Evolutionary conservation across 495 filamentous ascomycete genomes (phyloP), one percentile per base, ranked within the genome.

Genomic region (Staphylotrichum longicolle): DNA sequence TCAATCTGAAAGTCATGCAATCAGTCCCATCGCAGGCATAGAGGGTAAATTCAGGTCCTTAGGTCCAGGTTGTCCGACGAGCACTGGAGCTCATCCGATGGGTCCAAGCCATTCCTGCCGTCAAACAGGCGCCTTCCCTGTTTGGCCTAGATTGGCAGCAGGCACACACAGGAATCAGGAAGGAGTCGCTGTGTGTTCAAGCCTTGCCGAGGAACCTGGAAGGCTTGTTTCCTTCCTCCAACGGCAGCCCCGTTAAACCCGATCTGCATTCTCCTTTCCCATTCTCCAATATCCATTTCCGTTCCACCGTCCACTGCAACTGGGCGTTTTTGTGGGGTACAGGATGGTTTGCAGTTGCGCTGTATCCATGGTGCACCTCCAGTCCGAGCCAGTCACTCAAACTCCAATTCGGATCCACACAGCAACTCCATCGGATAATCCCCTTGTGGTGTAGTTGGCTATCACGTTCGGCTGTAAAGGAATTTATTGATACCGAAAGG

Each of bases 391-490:
- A 14, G 35, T 39, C 45, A 32, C 44, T 47, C 44, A 47, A 58
- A 48, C 45, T 30, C 33, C 10, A 30, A 49, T 27, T 53, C 30
- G 39, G 41, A 46, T 27, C 34, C 59, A 47, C 20, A 7, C 8
- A 15, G 4, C 54, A 59, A 40, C 45, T 33, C n/a, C 20, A 30
- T 46, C 7, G 14, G 14, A 47, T 5, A 61, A 55, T 60, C 63
- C 63, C 67, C 67, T 67, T 64, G 67, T 63, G 64, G 62, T 65
- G 64, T 63, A 65, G 64, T 65, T 65, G 59, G 65, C 64, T 65
- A 66, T 63, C 67, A 69, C 64, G 64, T 65, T 66, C 59, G 67
- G 63, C 66, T 68, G 66, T 68, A 68, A 68, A 55, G 62, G 61
- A 20, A 59, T 54, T 63, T 63, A 63, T 60, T 55, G 45, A 63